These are phyloP conservation scores for Arctium lappa DNA, from an alignment of 129 eudicot species.

Conservation along the genomic window DNA sequence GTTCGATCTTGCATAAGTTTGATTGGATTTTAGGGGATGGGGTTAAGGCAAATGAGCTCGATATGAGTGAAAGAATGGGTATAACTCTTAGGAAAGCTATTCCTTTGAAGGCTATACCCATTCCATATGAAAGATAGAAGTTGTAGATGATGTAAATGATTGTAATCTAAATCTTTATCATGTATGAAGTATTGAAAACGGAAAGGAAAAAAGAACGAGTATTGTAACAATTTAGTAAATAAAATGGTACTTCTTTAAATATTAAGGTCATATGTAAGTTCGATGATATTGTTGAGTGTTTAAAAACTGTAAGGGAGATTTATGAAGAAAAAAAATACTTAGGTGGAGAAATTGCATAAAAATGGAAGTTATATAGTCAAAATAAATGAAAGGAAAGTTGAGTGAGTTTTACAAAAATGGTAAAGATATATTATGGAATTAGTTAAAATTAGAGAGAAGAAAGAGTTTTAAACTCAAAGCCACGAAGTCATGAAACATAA, in stretches of 20 bases:
- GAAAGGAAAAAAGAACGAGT: neutral
- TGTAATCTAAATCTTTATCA: neutral
- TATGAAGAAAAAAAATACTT: neutral
- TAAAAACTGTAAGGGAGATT: neutral
- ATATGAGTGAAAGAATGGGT: slow-evolving; percentile 67
- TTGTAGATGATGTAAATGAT: neutral
- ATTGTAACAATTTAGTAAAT: neutral
- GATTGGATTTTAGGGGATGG: slow-evolving; percentile 56
- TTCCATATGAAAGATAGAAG: slow-evolving; percentile 4
- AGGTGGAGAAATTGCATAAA: neutral
- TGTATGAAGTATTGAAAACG: neutral
- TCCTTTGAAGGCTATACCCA: slow-evolving; percentile 54
- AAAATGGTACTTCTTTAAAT: neutral
- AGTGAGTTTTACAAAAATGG: too few relatives aligned
- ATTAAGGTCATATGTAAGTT: neutral
- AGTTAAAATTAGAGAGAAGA: neutral
- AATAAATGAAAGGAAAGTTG: too few relatives aligned
- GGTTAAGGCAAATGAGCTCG: slow-evolving; percentile 28
- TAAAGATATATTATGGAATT: too few relatives aligned
- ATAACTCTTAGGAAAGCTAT: slow-evolving; percentile 60
- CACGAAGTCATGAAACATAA: too few relatives aligned
- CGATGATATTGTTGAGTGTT: neutral
- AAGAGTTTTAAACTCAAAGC: too few relatives aligned
- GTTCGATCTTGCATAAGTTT: slow-evolving; percentile 48
- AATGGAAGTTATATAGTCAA: neutral